Evolutionary conservation across 2,329 filamentous ascomycete genomes (phyloP).

Genomic region (Aspergillus awamori): DNA sequence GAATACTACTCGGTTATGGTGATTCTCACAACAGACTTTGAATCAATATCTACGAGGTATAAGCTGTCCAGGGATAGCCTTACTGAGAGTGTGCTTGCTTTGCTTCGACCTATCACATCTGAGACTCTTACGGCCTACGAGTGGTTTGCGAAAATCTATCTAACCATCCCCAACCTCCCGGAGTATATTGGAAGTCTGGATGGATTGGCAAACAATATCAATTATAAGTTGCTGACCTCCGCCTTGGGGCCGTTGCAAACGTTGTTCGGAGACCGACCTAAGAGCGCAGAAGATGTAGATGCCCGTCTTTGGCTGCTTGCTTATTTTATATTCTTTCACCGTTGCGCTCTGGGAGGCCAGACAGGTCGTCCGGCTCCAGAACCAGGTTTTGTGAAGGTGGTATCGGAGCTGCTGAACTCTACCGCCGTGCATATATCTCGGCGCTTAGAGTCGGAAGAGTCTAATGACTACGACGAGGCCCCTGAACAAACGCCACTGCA

Average conservation of each 20-base stretch:
- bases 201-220: constrained; percentile 50
- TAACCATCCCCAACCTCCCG: constrained; percentile 49
- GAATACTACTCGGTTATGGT: constrained; percentile 47
- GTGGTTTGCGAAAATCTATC: constrained; percentile 49
- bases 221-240: constrained; percentile 53
- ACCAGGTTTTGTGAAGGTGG: constrained; percentile 57
- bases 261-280: constrained; percentile 26
- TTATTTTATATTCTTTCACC: constrained; percentile 62
- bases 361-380: constrained; percentile 48
- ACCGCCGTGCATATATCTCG: constrained; percentile 58
- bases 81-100: constrained; percentile 42
- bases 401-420: constrained; percentile 60
- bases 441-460: constrained; percentile 49
- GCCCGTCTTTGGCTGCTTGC: constrained; percentile 60
- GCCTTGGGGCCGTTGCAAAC: constrained; percentile 39
- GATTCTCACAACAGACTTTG: constrained; percentile 35
- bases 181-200: constrained; percentile 43
- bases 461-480: constrained; percentile 30
- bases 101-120: constrained; percentile 47
- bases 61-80: constrained; percentile 33
- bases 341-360: constrained; percentile 47
- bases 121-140: constrained; percentile 50
- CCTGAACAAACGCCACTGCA: constrained; percentile 38
- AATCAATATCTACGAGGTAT: constrained; percentile 18
- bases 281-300: constrained; percentile 39